phyloP scores from a whole-genome alignment of 2,329 filamentous ascomycete genomes.

The Clonostachys rhizophaga region DNA sequence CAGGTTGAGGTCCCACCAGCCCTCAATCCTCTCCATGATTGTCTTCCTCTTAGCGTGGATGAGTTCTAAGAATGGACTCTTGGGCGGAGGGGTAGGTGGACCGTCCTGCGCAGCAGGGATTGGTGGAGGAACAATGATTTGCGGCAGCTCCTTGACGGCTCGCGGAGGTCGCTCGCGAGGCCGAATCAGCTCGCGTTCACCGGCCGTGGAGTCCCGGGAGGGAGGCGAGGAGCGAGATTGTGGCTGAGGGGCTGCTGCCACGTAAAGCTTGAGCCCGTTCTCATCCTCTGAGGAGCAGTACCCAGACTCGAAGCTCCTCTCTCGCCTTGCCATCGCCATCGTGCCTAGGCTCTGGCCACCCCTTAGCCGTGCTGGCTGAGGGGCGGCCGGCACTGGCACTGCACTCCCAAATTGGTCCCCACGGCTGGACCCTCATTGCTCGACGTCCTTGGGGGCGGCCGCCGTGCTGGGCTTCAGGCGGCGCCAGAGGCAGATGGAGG shows the following conservation, averaged over 20 bases:
- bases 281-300: conserved; percentile 1
- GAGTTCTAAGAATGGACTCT: conserved; percentile 15
- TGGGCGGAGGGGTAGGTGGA: conserved; percentile 6
- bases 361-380: conserved; percentile 6
- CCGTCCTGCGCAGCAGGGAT: conserved; percentile 8
- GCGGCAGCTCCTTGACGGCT: conserved; percentile 20
- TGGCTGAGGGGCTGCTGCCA: conserved; percentile 2
- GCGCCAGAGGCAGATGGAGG: conserved; percentile 58
- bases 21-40: conserved; percentile 41
- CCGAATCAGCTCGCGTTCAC: conserved; percentile 6
- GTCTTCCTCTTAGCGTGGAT: conserved; percentile 36
- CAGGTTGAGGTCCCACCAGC: conserved; percentile 50
- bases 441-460: conserved; percentile 39
- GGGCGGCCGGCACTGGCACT: conserved; percentile 7
- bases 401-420: conserved; percentile 17
- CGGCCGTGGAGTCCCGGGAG: conserved; percentile 29
- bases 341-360: conserved; percentile 28
- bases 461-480: conserved; percentile 38
- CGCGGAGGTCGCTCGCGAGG: conserved; percentile 5
- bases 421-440: conserved; percentile 42
- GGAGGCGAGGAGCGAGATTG: conserved; percentile 15
- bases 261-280: conserved; percentile 16
- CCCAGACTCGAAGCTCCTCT: not conserved
- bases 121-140: conserved; percentile 14
- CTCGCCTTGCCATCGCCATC: conserved; percentile 19